A percentile compares a stretch with the other conserved stretches of the same genome.
These are phyloP conservation scores for Pseudogymnoascus pannorum DNA, from an alignment of 2,329 filamentous ascomycete genomes.

Conservation along the genomic window DNA sequence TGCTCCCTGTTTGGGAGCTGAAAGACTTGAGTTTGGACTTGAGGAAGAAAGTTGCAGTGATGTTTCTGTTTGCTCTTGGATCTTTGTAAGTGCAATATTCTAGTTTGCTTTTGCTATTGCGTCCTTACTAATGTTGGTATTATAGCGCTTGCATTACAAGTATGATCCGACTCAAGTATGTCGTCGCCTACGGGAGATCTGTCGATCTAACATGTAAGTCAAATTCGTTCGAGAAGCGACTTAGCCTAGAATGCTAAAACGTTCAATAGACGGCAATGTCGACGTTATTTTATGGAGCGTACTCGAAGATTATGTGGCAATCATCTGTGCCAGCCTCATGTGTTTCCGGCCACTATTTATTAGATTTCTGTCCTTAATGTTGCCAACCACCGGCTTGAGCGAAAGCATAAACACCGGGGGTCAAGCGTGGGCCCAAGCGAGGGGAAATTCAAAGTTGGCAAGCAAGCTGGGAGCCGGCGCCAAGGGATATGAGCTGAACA, in stretches of 20 bases:
- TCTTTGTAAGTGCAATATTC: conserved; percentile 50
- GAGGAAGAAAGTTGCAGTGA: conserved; percentile 59
- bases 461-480: background rate
- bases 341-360: conserved; percentile 34
- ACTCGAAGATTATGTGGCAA: conserved; percentile 30
- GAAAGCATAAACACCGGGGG: background rate
- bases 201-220: conserved; percentile 19
- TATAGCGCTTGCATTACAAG: conserved; percentile 41
- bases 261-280: conserved; percentile 21
- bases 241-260: no score
- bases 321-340: conserved; percentile 36
- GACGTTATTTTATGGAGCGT: conserved; percentile 30
- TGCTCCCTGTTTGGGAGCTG: conserved; percentile 57
- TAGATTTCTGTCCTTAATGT: background rate
- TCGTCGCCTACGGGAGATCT: conserved; percentile 32
- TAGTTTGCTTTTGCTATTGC: background rate
- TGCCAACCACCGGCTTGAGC: background rate
- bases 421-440: background rate
- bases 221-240: background rate
- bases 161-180: conserved; percentile 56
- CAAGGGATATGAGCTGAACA: background rate
- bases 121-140: conserved; percentile 10
- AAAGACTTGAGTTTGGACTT: conserved; percentile 53
- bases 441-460: background rate
- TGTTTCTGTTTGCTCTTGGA: conserved; percentile 59